Evolutionary conservation across 2,329 filamentous ascomycete species (phyloP), one percentile per base, ranked within the genome.

Genomic region (Colletotrichum eremochloae): DNA sequence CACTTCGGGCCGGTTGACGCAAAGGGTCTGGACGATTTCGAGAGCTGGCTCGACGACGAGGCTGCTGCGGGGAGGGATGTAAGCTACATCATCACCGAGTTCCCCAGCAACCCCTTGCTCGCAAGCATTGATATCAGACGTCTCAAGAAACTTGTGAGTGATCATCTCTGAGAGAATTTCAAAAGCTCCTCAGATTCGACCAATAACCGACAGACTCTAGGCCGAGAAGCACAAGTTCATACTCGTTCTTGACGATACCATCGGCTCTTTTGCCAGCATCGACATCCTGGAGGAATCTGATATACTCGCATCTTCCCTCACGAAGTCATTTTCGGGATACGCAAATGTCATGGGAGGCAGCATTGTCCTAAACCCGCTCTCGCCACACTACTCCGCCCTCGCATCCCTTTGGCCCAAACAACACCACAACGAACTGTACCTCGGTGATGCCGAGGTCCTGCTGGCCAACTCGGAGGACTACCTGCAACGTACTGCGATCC

Each of bases 311-410:
- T 86, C 86, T 0, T 87, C 84, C 33, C 80, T 90, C 20, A 90
- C 88, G n/a, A 91, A 91, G 78, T 83, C 84, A 1, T 90, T 91
- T 76, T 88, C 81, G 72, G 89, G 89, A 20, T 85, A 85, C 71
- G 83, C 87, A 31, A 84, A 91, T 75, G 85, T 87, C 60, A 85
- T 90, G 81, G 87, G 81, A 44, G 88, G 85, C n/a, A 85, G 84
- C 63, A 75, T 83, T 24, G 81, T 86, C 52, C 80, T 90, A 52
- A 88, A 87, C 75, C 86, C 86, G 0, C 75, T 81, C 4, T 86
- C 84, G 0, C 73, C 76, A 2, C 79, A 82, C 66, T 85, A 88
- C 75, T 7, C 72, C 3, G 69, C 76, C 29, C 79, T 89, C 12
- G 79, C 79, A 62, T n/a, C 62, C 36, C 71, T 74, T 57, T 76